A percentile compares a stretch with the other conserved stretches of the same genome.
Evolutionary conservation across 495 filamentous ascomycete genomes (phyloP).

Genomic region (Penicillium manginii): DNA sequence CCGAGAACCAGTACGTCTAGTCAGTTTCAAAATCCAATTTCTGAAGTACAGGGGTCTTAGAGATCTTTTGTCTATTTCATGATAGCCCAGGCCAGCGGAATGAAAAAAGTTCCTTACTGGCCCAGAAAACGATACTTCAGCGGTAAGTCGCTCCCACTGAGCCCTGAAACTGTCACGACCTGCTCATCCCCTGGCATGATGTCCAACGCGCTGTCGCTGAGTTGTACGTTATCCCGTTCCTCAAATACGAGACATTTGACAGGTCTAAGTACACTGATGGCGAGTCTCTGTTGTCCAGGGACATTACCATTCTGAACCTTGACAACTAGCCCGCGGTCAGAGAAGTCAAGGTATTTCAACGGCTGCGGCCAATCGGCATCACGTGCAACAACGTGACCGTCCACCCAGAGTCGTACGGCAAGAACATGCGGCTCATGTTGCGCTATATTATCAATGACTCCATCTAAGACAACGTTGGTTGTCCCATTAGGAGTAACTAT

Average conservation of each 20-base stretch:
- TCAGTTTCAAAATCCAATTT: too few relatives aligned
- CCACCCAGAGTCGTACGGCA: neutral
- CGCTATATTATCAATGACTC: constrained; percentile 1
- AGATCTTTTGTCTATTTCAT: too few relatives aligned
- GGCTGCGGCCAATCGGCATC: constrained; percentile 2
- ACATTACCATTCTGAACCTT: neutral
- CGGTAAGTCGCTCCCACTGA: neutral
- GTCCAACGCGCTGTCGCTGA: constrained; percentile 1
- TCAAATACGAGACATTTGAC: constrained; percentile 5
- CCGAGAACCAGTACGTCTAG: too few relatives aligned
- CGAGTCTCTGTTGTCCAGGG: neutral
- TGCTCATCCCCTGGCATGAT: constrained; percentile 4
- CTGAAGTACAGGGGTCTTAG: too few relatives aligned
- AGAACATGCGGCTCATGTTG: neutral
- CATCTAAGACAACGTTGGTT: constrained; percentile 64
- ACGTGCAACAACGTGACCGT: neutral
- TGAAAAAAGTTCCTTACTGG: neutral
- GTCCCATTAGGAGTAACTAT: constrained; percentile 69
- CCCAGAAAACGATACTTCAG: constrained; percentile 5
- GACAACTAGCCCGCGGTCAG: constrained; percentile 2
- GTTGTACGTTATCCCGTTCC: neutral
- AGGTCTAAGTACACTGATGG: neutral
- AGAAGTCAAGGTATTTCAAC: constrained; percentile 2
- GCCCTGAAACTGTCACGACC: neutral
- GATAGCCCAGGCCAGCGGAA: neutral